These are phyloP conservation scores for Trypanosomatidae sp. DNA, from an alignment of 208 protist species.

Conservation along the genomic window DNA sequence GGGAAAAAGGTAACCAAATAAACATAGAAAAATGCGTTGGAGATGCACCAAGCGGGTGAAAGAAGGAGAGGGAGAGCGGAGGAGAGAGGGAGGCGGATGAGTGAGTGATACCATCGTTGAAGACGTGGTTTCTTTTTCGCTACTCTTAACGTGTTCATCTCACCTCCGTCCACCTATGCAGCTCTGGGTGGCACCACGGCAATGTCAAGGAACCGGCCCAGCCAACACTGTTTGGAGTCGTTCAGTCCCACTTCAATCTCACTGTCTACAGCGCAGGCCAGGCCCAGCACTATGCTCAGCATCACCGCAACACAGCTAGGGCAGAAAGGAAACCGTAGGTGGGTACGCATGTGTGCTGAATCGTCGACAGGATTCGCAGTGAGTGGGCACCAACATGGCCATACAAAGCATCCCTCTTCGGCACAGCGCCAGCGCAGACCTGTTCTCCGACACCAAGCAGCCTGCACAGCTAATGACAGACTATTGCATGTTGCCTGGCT, in stretches of 20 bases:
- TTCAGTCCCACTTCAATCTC: background rate
- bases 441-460: background rate
- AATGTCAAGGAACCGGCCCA: background rate
- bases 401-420: background rate
- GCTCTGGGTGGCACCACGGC: background rate
- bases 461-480: background rate
- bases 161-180: background rate
- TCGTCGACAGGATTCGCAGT: background rate
- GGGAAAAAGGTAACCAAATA: no score
- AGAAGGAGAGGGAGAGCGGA: no score
- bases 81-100: no score
- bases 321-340: background rate
- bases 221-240: background rate
- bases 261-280: background rate
- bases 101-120: no score
- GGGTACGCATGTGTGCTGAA: background rate
- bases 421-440: background rate
- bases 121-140: no score
- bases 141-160: no score
- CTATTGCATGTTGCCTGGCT: background rate
- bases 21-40: no score
- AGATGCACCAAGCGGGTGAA: no score
- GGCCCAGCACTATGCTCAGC: background rate
- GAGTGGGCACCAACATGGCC: background rate
- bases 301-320: background rate